Conservation (phyloP, 78 protist species). For the Paratrimastix pyriformis region DNA sequence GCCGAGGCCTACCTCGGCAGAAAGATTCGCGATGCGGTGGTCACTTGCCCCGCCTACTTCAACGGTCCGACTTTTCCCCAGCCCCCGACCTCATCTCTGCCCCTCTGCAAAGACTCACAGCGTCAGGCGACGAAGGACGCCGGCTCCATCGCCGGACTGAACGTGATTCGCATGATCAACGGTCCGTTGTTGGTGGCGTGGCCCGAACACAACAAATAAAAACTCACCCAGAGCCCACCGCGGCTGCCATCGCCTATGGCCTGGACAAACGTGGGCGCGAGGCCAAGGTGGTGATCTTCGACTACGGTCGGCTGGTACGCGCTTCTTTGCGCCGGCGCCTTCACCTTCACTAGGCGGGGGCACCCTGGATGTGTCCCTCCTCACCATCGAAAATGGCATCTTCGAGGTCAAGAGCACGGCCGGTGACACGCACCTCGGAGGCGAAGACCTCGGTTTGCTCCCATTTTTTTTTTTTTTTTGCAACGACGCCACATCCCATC, state of each 20-base stretch:
- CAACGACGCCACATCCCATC: conserved; percentile 6
- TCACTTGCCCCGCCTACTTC: conserved; percentile 39
- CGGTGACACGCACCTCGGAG: conserved; percentile 96
- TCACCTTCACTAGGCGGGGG: conserved; percentile 15
- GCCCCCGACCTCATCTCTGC: no score
- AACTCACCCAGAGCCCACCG: conserved; percentile 35
- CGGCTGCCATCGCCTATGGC: conserved; percentile 36
- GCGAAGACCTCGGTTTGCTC: conserved; percentile 94
- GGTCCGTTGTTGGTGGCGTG: no score
- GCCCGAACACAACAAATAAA: no score
- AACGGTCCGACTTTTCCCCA: no score
- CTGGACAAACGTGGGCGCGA: conserved; percentile 9
- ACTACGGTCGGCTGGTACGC: no score
- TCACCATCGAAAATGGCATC: conserved; percentile 23
- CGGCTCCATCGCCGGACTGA: conserved; percentile 77
- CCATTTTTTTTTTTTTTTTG: no score
- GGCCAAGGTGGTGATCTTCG: not conserved
- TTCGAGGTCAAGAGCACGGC: conserved; percentile 41
- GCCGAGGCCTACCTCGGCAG: conserved; percentile 56
- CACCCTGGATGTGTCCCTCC: conserved; percentile 38
- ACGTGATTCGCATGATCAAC: conserved; percentile 40
- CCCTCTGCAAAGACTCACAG: no score
- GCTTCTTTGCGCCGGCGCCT: no score
- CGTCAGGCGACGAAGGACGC: conserved; percentile 58
- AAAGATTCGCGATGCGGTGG: conserved; percentile 7